Conservation (phyloP, 345 rosid species). For the Pseudoturritis turrita region DNA sequence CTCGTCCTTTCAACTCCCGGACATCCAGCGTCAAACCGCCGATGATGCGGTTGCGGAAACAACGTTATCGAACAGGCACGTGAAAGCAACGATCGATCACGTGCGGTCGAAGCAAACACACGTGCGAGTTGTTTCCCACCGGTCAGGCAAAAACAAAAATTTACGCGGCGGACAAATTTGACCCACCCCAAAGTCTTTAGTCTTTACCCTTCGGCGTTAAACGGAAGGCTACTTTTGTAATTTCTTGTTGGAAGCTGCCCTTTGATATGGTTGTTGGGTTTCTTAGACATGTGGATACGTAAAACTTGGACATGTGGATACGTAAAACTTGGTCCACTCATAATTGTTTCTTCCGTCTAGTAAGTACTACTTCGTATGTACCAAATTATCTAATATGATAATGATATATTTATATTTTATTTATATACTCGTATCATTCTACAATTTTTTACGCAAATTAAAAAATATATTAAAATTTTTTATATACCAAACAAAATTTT, state of each 20-base stretch:
- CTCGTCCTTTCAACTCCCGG: no score
- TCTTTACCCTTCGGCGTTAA: background rate
- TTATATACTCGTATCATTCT: no score
- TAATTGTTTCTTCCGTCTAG: background rate
- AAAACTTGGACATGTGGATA: no score
- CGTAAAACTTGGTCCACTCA: conserved; percentile 2
- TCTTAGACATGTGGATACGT: conserved; percentile 2
- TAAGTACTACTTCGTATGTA: background rate
- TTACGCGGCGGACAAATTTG: background rate
- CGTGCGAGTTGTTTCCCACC: conserved; percentile 40
- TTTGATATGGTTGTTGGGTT: conserved; percentile 22
- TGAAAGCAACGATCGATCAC: conserved; percentile 31
- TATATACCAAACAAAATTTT: no score
- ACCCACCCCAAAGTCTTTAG: background rate
- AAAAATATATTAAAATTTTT: no score
- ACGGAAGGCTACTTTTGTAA: background rate
- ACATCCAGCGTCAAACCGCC: no score
- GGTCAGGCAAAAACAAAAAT: background rate
- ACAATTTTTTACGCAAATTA: no score
- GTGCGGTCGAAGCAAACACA: conserved; percentile 38
- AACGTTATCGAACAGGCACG: no score
- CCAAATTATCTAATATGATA: no score
- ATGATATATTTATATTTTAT: background rate
- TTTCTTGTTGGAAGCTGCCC: background rate
- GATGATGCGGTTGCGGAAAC: no score